phyloP scores from a whole-genome alignment of 192 early-diverging fungal genomes.

The Coemansia sp. region DNA sequence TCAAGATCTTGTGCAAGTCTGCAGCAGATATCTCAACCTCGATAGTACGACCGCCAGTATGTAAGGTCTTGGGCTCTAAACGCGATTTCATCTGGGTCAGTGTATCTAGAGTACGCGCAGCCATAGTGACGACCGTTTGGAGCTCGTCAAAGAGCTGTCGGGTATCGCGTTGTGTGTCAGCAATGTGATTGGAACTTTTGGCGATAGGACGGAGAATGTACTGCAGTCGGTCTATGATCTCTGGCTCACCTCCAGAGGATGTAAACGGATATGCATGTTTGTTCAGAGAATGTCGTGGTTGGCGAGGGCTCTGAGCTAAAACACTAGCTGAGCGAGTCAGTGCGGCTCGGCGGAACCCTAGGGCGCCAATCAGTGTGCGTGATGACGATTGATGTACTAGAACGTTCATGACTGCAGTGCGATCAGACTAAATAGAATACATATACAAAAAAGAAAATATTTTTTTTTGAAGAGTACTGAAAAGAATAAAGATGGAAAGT shows the following conservation, averaged over 20 bases:
- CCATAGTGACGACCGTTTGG: not conserved
- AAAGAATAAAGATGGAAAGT: no score
- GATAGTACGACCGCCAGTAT: constrained; percentile 18
- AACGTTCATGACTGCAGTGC: not conserved
- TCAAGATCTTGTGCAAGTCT: constrained; percentile 18
- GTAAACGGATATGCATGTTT: not conserved
- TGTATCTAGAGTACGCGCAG: not conserved
- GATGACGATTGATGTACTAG: no score
- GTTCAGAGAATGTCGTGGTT: not conserved
- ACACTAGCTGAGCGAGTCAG: constrained; percentile 20
- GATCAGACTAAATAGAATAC: not conserved
- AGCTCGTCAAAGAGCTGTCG: constrained; percentile 7
- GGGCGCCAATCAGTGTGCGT: not conserved
- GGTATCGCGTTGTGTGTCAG: not conserved
- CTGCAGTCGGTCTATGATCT: constrained; percentile 35
- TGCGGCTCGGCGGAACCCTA: not conserved
- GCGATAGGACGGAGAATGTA: constrained; percentile 21
- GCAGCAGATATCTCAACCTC: constrained; percentile 27
- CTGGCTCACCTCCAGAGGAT: not conserved
- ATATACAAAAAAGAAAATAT: not conserved
- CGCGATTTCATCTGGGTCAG: not conserved
- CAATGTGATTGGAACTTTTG: not conserved
- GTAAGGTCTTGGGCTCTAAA: not conserved
- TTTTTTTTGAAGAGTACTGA: no score
- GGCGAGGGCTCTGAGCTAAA: not conserved